Percentiles rank a stretch among this genome's conserved stretches.
These are phyloP conservation scores for Paramecium sonneborni DNA, from an alignment of 73 alveolate genomes.

Conservation along the genomic window DNA sequence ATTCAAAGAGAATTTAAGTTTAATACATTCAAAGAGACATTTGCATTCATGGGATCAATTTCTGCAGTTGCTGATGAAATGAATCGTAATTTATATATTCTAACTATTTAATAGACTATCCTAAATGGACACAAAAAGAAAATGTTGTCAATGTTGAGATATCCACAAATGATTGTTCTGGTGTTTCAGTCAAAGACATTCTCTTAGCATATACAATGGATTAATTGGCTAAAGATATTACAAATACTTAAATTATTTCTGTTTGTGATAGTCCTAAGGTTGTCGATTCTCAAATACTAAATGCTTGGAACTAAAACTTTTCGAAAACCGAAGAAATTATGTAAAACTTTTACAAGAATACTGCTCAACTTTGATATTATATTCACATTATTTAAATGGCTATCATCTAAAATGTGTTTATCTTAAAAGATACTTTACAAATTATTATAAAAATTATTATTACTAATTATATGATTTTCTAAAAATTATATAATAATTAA, in stretches of 20 bases:
- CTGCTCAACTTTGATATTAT: not conserved
- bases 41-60: slow-evolving; percentile 16
- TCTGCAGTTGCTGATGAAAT: not conserved
- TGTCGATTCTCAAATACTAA: not conserved
- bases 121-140: slow-evolving; percentile 17
- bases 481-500: too few relatives aligned
- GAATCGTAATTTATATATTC: slow-evolving; percentile 15
- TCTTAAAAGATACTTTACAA: slow-evolving; percentile 18
- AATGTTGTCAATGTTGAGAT: not conserved
- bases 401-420: not conserved
- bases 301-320: not conserved
- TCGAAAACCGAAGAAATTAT: not conserved
- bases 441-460: not conserved
- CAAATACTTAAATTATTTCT: not conserved
- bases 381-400: not conserved
- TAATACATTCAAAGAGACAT: slow-evolving; percentile 6
- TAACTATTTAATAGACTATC: not conserved
- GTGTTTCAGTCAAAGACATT: slow-evolving; percentile 25
- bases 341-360: not conserved
- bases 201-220: slow-evolving; percentile 4
- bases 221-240: not conserved
- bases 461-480: not conserved
- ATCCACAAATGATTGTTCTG: not conserved
- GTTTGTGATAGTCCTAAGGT: slow-evolving; percentile 13
- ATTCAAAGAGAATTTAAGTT: not conserved